phyloP scores from a whole-genome alignment of 2,329 filamentous ascomycete species.

The Chalara sp. region DNA sequence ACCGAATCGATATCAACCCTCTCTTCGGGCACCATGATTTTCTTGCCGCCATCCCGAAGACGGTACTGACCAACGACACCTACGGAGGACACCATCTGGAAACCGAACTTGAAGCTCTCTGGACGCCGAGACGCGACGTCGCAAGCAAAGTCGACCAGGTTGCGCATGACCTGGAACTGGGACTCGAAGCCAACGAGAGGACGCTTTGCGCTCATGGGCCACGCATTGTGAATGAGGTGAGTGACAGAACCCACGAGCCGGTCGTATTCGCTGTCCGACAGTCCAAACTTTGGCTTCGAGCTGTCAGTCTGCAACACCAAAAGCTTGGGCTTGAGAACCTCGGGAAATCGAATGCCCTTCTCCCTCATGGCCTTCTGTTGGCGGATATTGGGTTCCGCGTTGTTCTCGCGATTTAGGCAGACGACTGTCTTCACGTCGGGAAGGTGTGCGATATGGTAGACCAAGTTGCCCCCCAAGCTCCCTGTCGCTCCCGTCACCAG shows the following conservation, averaged over 20 bases:
- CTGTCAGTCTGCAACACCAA: background rate
- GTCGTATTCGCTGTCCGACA: conserved; percentile 31
- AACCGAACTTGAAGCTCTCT: conserved; percentile 19
- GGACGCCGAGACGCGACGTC: conserved; percentile 20
- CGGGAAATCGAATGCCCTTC: background rate
- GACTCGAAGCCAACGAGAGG: conserved; percentile 32
- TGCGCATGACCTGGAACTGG: conserved; percentile 38
- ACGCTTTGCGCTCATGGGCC: conserved; percentile 40
- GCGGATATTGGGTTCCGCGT: background rate
- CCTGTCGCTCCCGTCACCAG: background rate
- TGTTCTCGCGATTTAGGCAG: background rate
- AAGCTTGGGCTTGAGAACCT: background rate
- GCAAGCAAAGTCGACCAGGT: conserved; percentile 38
- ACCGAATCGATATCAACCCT: conserved; percentile 32
- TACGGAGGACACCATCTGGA: conserved; percentile 38
- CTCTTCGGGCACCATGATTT: conserved; percentile 36
- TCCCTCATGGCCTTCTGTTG: background rate
- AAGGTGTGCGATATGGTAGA: background rate
- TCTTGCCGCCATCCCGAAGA: conserved; percentile 18
- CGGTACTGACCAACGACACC: conserved; percentile 29
- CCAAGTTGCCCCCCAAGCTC: background rate
- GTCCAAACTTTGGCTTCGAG: conserved; percentile 31
- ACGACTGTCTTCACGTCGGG: background rate
- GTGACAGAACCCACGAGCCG: conserved; percentile 33
- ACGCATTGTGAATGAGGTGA: conserved; percentile 45